Conservation (phyloP, 2,329 filamentous ascomycete genomes). For the Verticillium zaregamsianum region DNA sequence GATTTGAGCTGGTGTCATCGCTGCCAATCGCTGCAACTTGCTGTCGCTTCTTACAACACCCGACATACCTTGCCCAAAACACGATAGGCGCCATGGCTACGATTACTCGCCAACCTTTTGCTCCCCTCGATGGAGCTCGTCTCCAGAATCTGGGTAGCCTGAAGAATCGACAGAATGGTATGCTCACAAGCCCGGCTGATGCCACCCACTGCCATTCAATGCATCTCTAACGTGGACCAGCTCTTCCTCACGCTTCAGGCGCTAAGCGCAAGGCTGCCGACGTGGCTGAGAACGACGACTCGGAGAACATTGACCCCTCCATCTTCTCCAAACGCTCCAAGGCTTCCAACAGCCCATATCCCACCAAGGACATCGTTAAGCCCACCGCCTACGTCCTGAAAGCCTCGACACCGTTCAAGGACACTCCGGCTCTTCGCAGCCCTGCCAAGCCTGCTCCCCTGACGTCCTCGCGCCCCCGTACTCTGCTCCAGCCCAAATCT, state of each 20-base stretch:
- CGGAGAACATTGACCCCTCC: slow-evolving; percentile 58
- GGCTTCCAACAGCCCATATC: slow-evolving; percentile 33
- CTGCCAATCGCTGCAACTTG: neutral
- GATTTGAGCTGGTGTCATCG: neutral
- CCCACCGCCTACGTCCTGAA: slow-evolving; percentile 42
- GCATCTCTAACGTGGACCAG: slow-evolving; percentile 21
- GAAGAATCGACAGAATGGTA: slow-evolving; percentile 76
- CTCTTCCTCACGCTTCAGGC: slow-evolving; percentile 32
- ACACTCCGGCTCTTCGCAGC: slow-evolving; percentile 11
- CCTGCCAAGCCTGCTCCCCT: slow-evolving; percentile 20
- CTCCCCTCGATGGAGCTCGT: slow-evolving; percentile 64
- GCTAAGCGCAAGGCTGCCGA: slow-evolving; percentile 56
- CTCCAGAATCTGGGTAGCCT: slow-evolving; percentile 68
- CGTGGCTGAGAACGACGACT: slow-evolving; percentile 45
- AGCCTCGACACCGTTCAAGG: slow-evolving; percentile 14
- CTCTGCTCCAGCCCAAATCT: slow-evolving; percentile 49
- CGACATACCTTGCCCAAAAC: neutral
- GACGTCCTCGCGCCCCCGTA: slow-evolving; percentile 34
- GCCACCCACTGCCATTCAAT: neutral
- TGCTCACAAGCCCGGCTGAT: slow-evolving; percentile 20
- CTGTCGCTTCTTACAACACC: neutral
- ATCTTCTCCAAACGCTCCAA: slow-evolving; percentile 58
- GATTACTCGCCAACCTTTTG: slow-evolving; percentile 67
- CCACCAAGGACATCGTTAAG: slow-evolving; percentile 45
- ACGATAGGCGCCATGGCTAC: slow-evolving; percentile 43